Evolutionary conservation across 2,329 filamentous ascomycete genomes (phyloP), one percentile per base, ranked within the genome.

Genomic region (Fusarium burgessii): DNA sequence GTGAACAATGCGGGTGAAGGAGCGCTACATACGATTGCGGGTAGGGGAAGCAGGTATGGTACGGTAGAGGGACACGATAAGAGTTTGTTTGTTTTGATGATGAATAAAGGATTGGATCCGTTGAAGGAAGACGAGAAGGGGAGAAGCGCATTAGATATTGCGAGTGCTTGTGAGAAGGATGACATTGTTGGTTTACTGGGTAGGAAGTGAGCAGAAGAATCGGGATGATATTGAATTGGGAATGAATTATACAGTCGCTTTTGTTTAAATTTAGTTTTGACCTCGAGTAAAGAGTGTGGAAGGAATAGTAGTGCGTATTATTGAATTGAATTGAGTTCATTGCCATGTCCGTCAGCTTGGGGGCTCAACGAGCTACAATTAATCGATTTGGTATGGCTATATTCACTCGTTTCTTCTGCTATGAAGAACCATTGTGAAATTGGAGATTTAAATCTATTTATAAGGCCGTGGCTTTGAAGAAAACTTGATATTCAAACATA

Each of bases 121-220:
- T 11, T 76, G 59, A 73, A 41, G 46, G 74, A 76, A 55, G 73
- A 76, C 40, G 14, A 15, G 0, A 57, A 54, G 23, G 73, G 74
- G 23, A 72, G 71, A 33, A 76, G 67, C 12, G 71, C 73, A 5
- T 60, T 76, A 47, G 73, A 76, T 58, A 35, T 72, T 10, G 74
- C 74, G 8, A 76, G 61, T 64, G 74, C 73, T 49, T 73, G 45
- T 50, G 72, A 67, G 20, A 74, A 74, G 36, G 35, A 70, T 38
- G 62, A 59, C 14, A 70, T 76, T 41, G 59, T 76, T 18, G 45
- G 27, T 6, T 54, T 74, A 3, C 27, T 76, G 20, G 36, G 33
- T 2, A 74, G 73, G 27, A 61, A 50, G 13, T 61, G 17, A 60
- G 17, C 36, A 13, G 9, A 11, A 17, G n/a, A 17, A 52, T 27